phyloP scores from a whole-genome alignment of 768 basidiomycete species.

The Boletus bicolor region DNA sequence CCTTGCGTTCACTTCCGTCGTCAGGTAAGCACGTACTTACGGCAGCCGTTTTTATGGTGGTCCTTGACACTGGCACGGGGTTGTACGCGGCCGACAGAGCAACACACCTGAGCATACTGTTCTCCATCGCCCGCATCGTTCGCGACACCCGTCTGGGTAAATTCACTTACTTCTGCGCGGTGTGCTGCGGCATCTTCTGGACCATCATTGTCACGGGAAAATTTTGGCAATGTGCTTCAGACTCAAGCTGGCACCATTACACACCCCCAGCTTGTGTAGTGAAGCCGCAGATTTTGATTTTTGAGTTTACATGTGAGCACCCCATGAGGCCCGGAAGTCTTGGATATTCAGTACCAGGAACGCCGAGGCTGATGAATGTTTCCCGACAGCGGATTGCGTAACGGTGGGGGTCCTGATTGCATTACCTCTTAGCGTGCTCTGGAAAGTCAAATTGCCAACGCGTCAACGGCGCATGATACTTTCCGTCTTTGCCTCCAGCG shows the following conservation, averaged over 20 bases:
- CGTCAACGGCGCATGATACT: constrained; percentile 19
- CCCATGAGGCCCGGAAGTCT: neutral
- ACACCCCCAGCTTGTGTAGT: neutral
- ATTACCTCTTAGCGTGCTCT: constrained; percentile 15
- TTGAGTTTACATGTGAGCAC: constrained; percentile 9
- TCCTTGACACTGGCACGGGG: neutral
- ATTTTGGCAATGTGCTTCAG: constrained; percentile 4
- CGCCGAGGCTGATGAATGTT: neutral
- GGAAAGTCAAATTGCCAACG: constrained; percentile 13
- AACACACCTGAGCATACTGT: constrained; percentile 13
- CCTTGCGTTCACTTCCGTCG: constrained; percentile 2
- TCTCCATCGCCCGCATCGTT: constrained; percentile 17
- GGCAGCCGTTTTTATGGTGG: neutral
- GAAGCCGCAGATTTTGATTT: neutral
- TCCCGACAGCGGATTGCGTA: constrained; percentile 7
- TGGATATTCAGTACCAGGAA: neutral
- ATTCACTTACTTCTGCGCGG: neutral
- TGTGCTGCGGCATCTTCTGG: constrained; percentile 1
- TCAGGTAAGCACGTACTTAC: neutral
- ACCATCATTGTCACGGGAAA: neutral
- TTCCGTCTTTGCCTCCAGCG: constrained; percentile 14
- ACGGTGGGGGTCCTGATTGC: constrained; percentile 9
- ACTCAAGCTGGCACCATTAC: constrained; percentile 3
- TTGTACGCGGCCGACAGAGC: neutral
- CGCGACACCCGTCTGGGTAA: neutral